Evolutionary conservation across 2,329 filamentous ascomycete species (phyloP), one percentile per base, ranked within the genome.

Genomic region (Talaromyces sp.): DNA sequence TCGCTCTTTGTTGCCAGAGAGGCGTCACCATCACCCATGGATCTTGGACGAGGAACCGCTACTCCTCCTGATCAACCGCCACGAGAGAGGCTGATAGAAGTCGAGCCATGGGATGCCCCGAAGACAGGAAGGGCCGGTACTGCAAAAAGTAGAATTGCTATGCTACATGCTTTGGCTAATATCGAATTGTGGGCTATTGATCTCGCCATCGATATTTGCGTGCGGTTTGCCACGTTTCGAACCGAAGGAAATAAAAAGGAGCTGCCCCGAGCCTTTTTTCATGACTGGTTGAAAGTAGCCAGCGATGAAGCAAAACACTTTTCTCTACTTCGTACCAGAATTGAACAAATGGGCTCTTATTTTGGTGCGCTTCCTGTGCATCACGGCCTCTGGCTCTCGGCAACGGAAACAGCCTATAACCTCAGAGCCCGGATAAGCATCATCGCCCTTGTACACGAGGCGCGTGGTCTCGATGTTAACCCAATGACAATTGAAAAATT

Each of bases 151-250:
- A 70, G 78, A 26, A 77, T 80, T 51, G 71, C 75, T 19, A 80
- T 80, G 75, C 70, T 80, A 6, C 78, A 80, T 58, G 77, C 78
- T 0, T 66, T 80, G n/a, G 78, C 78, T 19, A 80, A 80, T 57
- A 80, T 80, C 26, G 78, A 80, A 65, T 71, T 78, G 26, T 80
- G 78, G 78, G 78, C 78, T 0, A 80, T 80, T 60, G 78, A 80
- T 56, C 70, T 80, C 4, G 78, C 78, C 10, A 75, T 80, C 27
- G 78, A 80, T 64, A 80, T 80, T 52, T 79, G 78, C 55, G 74
- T 79, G 21, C 71, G 78, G 24, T 80, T 80, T 58, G 75, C 77
- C 14, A 71, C 73, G 3, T 80, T 80, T 61, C 74, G 73, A 38
- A 78, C 78, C 2, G 64, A 68, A 29, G 49, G 59, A 10, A 61